Conservation (phyloP, 306 rosid species). For the Ormosia semicastrata region DNA sequence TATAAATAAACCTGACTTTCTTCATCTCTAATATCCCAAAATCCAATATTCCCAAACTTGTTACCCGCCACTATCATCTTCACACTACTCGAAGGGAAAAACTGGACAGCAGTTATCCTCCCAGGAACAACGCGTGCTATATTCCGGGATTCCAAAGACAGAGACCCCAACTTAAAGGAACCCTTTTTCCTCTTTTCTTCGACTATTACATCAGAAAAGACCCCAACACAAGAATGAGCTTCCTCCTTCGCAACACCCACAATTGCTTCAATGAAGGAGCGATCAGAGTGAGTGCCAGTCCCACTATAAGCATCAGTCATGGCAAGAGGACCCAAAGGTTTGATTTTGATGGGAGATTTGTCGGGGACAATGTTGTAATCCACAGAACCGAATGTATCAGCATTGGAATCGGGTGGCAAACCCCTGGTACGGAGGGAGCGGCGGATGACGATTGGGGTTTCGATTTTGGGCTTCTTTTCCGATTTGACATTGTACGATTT, state of each 20-base stretch:
- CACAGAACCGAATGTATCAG: neutral
- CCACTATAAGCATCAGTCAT: slow-evolving; percentile 48
- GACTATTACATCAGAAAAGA: neutral
- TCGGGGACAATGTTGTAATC: neutral
- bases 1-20: slow-evolving; percentile 49
- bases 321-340: slow-evolving; percentile 49
- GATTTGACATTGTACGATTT: slow-evolving; percentile 50
- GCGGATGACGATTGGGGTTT: slow-evolving; percentile 58
- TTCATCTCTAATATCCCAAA: slow-evolving; percentile 61
- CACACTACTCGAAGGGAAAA: slow-evolving; percentile 59
- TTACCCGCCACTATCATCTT: slow-evolving; percentile 66
- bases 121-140: slow-evolving; percentile 64
- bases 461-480: slow-evolving; percentile 50
- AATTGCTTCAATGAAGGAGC: slow-evolving; percentile 40
- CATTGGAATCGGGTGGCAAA: slow-evolving; percentile 56
- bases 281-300: slow-evolving; percentile 35
- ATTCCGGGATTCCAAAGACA: slow-evolving; percentile 62
- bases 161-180: slow-evolving; percentile 39
- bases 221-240: neutral
- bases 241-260: slow-evolving; percentile 38
- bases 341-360: slow-evolving; percentile 12
- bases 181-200: neutral
- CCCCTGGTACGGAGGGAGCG: slow-evolving; percentile 80
- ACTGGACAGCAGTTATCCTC: slow-evolving; percentile 47
- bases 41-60: slow-evolving; percentile 73